Base-by-base conservation (phyloP, 2,329 filamentous ascomycete species). In the Salinomyces thailandicus region DNA sequence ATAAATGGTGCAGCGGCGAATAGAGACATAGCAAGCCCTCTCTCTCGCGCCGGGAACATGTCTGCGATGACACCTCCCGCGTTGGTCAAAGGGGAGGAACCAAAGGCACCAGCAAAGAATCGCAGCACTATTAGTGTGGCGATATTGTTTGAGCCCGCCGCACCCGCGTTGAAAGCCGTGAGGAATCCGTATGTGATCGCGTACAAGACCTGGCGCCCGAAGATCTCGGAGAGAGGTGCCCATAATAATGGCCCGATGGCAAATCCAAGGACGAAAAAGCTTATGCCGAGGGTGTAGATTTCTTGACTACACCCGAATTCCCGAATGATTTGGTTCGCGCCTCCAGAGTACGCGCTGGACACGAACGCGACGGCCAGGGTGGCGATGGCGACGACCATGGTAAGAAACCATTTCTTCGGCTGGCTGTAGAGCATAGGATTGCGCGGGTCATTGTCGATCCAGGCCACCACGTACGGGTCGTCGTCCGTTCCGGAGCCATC, bases 341-440 rank as follows among this genome's bases (percentile, higher is more conserved):
- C 74, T 9, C 75, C 74, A 3, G 72, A 73, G 55, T 75, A 82
- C 19, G 79, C 79, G 1, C 76, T 79, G 13, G 77, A 81, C 36
- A 75, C 73, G 48, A 86, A 80, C 2, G 81, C 67, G 18, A 85
- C 78, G 18, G 62, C 78, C 29, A 86, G 67, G 1, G 79, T 81
- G 11, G 80, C 74, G 18, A 80, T 49, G 9, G 80, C 78, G 38
- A 79, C 73, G 27, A 79, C 55, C 35, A 72, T 52, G 2, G 77
- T 80, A 44, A 80, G 73, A 18, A 56, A 53, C 80, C 81, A 85
- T 62, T 84, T 84, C 58, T 70, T 72, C 18, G 51, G 37, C 2
- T 51, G 41, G 7, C 68, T 60, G 48, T 76, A 81, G 33, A 64
- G 63, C 67, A 79, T 71, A 1, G 81, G 78, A 55, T 85, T 81